Evolutionary conservation across 805 yeast genomes (phyloP).

Genomic region (Candida succiphila): DNA sequence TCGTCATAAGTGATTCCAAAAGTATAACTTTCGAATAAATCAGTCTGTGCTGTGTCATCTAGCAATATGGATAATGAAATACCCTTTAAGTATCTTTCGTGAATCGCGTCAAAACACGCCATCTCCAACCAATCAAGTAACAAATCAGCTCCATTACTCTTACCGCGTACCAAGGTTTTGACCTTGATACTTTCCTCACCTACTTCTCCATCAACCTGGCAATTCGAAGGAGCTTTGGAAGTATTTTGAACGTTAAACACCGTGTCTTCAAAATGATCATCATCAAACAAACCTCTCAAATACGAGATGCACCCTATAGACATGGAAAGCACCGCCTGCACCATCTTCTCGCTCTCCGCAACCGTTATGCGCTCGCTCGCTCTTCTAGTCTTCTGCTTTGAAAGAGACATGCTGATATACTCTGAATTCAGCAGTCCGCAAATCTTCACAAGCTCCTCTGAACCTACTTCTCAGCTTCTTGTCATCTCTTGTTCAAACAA

Average conservation of each 20-base stretch:
- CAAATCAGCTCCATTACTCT: constrained; percentile 34
- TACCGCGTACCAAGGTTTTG: constrained; percentile 38
- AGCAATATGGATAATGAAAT: constrained; percentile 35
- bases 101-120: constrained; percentile 37
- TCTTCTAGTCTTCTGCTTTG: constrained; percentile 4
- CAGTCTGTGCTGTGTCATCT: constrained; percentile 30
- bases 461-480: too few relatives aligned
- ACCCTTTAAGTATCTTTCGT: constrained; percentile 30
- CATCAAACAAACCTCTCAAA: constrained; percentile 47
- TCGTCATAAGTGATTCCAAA: constrained; percentile 34
- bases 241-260: constrained; percentile 27
- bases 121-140: constrained; percentile 45
- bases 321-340: constrained; percentile 39
- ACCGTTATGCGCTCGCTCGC: constrained; percentile 12
- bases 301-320: constrained; percentile 50
- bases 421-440: too few relatives aligned
- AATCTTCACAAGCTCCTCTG: too few relatives aligned
- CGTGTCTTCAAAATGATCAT: constrained; percentile 40
- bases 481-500: too few relatives aligned
- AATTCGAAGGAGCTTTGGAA: constrained; percentile 6
- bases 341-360: constrained; percentile 29
- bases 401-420: too few relatives aligned
- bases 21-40: constrained; percentile 39
- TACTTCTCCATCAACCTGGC: too few relatives aligned
- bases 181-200: constrained; percentile 29